These are phyloP conservation scores for Protomyces pachydermus DNA, from an alignment of 1,139 yeast species.

Conservation along the genomic window DNA sequence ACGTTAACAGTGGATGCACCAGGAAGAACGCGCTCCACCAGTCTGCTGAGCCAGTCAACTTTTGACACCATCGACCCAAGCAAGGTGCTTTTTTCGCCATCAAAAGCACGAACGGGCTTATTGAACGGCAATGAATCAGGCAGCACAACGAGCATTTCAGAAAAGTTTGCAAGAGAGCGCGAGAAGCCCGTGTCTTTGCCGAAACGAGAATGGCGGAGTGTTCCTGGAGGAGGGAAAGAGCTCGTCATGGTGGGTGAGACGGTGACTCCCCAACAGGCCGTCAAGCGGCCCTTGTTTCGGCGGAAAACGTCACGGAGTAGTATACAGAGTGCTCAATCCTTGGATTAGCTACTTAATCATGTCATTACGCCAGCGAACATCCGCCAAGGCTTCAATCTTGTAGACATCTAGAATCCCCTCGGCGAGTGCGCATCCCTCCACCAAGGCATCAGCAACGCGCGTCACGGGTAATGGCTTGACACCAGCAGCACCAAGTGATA, in stretches of 20 bases:
- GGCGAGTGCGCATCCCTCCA: constrained; percentile 18
- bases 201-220: constrained; percentile 12
- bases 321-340: neutral
- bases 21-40: neutral
- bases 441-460: constrained; percentile 26
- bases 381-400: constrained; percentile 21
- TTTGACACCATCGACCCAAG: neutral
- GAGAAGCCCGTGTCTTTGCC: neutral
- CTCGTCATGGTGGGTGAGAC: constrained; percentile 1
- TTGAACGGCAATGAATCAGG: neutral
- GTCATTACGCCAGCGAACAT: constrained; percentile 19
- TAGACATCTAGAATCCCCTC: constrained; percentile 16
- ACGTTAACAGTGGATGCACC: neutral
- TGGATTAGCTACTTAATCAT: constrained; percentile 2
- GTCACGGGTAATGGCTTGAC: constrained; percentile 27
- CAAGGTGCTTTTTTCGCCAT: neutral
- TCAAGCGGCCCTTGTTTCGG: neutral
- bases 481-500: constrained; percentile 25
- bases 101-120: neutral
- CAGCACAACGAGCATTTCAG: neutral
- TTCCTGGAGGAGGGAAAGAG: constrained; percentile 15
- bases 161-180: neutral
- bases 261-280: neutral
- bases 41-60: neutral
- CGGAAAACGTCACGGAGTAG: neutral